Evolutionary conservation across 2,329 filamentous ascomycete genomes (phyloP).

Genomic region (Nemania diffusa): DNA sequence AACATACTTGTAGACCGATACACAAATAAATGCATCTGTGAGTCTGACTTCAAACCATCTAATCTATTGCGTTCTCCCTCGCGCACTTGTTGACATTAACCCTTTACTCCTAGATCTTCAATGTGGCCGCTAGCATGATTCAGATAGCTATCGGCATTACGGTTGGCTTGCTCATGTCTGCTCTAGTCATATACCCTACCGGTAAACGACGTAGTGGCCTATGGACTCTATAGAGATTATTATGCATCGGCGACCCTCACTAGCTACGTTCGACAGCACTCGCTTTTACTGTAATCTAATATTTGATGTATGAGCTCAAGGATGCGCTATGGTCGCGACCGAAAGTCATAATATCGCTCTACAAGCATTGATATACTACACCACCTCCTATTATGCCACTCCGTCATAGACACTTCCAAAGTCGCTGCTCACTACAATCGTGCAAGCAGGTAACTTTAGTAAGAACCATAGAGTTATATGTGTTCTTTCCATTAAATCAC

Average conservation of each 20-base stretch:
- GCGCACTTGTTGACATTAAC: conserved; percentile 12
- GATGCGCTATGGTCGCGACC: too few relatives aligned
- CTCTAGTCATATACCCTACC: conserved; percentile 65
- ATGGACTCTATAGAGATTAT: conserved; percentile 46
- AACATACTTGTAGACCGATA: conserved; percentile 22
- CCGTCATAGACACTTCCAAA: background rate
- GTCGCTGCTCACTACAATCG: background rate
- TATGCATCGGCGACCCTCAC: background rate
- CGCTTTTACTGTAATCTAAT: background rate
- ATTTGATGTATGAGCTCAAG: background rate
- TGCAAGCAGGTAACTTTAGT: background rate
- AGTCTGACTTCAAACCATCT: background rate
- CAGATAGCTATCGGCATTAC: conserved; percentile 71
- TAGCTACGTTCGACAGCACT: too few relatives aligned
- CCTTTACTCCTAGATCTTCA: conserved; percentile 52
- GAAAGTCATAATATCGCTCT: background rate
- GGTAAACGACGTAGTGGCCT: conserved; percentile 68
- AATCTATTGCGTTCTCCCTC: background rate
- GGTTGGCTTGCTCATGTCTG: conserved; percentile 68
- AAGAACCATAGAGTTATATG: background rate
- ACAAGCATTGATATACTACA: background rate
- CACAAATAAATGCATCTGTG: conserved; percentile 32
- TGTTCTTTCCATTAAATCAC: background rate
- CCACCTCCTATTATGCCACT: background rate
- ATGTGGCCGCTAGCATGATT: conserved; percentile 66